Conservation (phyloP, 768 basidiomycete species). For the Boletus insuetus region DNA sequence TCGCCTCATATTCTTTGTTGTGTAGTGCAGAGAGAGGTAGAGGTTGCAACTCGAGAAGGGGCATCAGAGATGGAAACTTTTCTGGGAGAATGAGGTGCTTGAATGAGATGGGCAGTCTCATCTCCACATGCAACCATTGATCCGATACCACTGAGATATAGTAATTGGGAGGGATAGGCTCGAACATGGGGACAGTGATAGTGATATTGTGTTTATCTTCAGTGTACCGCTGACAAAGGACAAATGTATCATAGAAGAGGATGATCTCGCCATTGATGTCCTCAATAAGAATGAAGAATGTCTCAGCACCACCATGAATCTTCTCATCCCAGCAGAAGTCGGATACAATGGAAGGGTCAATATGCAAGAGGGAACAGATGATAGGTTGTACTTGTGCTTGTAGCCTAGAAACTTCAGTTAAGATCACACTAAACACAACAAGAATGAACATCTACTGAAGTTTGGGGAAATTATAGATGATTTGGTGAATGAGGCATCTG, state of each 20-base stretch:
- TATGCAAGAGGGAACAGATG: slow-evolving; percentile 85
- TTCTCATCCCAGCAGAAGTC: slow-evolving; percentile 99
- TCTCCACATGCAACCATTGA: slow-evolving; percentile 53
- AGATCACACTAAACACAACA: no score
- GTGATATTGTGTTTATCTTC: slow-evolving; percentile 94
- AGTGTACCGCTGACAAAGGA: slow-evolving; percentile 53
- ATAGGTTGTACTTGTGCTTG: slow-evolving; percentile 68
- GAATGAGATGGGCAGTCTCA: slow-evolving; percentile 15
- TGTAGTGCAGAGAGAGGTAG: slow-evolving; percentile 89
- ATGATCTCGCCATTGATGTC: slow-evolving; percentile 97
- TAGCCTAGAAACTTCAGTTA: no score
- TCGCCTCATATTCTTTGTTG: slow-evolving; percentile 86
- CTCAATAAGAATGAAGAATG: slow-evolving; percentile 71
- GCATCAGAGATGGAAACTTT: slow-evolving; percentile 91
- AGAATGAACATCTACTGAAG: no score
- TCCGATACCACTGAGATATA: slow-evolving; percentile 95
- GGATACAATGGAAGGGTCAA: slow-evolving; percentile 90
- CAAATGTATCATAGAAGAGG: slow-evolving; percentile 76
- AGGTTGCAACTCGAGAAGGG: slow-evolving; percentile 88
- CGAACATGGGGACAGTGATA: slow-evolving; percentile 93
- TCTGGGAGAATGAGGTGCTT: slow-evolving; percentile 97
- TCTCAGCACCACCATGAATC: slow-evolving; percentile 62
- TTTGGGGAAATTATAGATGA: no score
- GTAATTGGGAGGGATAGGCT: slow-evolving; percentile 97
- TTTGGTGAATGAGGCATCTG: no score